phyloP scores from a whole-genome alignment of 2,329 filamentous ascomycete genomes.

The Sporothrix globosa region DNA sequence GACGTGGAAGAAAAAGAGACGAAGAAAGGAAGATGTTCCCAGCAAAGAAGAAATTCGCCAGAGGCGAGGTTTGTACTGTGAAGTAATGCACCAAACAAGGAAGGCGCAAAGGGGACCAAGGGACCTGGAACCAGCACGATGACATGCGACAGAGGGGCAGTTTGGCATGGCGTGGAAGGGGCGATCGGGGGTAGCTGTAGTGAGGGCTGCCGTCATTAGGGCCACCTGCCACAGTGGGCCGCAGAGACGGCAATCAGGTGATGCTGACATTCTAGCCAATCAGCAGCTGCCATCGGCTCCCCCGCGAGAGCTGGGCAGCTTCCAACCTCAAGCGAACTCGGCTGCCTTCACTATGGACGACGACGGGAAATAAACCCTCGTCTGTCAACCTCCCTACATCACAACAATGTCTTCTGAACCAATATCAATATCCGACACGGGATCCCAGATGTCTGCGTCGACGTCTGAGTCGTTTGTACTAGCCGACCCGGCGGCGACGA shows the following conservation, averaged over 20 bases:
- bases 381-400: not conserved
- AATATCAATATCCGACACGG: constrained; percentile 25
- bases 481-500: constrained; percentile 50
- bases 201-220: constrained; percentile 15
- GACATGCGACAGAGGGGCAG: not conserved
- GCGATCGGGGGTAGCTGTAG: not conserved
- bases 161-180: not conserved
- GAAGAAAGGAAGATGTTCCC: not conserved
- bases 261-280: not conserved
- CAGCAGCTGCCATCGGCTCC: not conserved
- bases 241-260: constrained; percentile 14
- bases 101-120: not conserved
- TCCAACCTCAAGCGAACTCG: not conserved
- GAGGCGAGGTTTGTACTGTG: not conserved
- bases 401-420: constrained; percentile 30
- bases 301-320: constrained; percentile 19
- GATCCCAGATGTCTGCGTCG: constrained; percentile 36
- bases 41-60: not conserved
- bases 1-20: not conserved
- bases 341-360: not conserved
- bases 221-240: not conserved
- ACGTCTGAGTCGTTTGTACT: constrained; percentile 57
- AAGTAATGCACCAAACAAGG: not conserved
- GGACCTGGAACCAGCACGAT: not conserved
- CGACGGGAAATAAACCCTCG: not conserved